Evolutionary conservation across 2,329 filamentous ascomycete species (phyloP), one percentile per base, ranked within the genome.

Genomic region (Alternaria triticina): DNA sequence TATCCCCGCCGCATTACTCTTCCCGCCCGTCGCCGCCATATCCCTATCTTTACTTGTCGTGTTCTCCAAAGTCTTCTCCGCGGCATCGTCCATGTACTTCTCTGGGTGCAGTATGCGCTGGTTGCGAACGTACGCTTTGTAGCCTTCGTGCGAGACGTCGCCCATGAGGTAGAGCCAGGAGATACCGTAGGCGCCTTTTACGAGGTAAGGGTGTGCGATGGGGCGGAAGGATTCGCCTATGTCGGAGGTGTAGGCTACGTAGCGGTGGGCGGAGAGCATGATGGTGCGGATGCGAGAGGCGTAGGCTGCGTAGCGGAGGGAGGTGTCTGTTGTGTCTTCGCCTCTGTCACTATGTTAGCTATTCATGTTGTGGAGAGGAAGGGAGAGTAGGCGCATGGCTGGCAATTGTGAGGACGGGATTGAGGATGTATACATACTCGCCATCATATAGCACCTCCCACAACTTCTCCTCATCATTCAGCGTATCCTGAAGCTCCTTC

Each of bases 191-290:
- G 96, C 96, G 51, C 88, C 85, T 62, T 90, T 88, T 11, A 99
- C 91, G 4, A 96, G 82, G 73, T 86, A 89, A 0, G 94, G 95
- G 77, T 97, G 94, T 5, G 95, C 94, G 43, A 99, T 87, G 0
- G 96, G 96, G 2, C 96, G 89, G 82, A 99, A 99, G 0, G 92
- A 96, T 81, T 99, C 96, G 78, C 96, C 96, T 68, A 99, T 95
- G 75, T 98, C 95, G 20, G 91, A 94, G 0, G 96, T 98, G 80
- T 99, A 99, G 60, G 96, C 96, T 52, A 99, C 94, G 76, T 99
- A 99, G 74, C 96, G 90, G 76, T 98, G 96, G 5, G 94, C 94
- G 15, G 92, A 93, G 71, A 94, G 84, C 74, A 99, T 89, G 70
- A 98, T 92, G 8, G 94, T 97, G 65, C 93, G 90, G 66, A 96